phyloP scores from a whole-genome alignment of 202 grass and related monocot genomes.

The Digitaria exilis region DNA sequence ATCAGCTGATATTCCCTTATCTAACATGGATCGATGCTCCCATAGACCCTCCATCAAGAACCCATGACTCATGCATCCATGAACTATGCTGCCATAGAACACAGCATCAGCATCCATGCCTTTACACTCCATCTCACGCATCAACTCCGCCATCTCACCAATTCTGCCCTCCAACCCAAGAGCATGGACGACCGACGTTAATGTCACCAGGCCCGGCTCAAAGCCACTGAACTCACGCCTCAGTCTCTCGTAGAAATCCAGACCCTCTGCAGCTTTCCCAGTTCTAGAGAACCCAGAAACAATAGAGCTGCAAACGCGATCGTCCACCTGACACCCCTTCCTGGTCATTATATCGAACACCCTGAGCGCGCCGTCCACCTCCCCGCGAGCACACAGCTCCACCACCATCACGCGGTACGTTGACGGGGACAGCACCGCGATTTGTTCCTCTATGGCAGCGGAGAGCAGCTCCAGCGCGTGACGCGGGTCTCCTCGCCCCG shows the following conservation, averaged over 20 bases:
- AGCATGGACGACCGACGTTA: slow-evolving; percentile 52
- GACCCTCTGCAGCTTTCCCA: slow-evolving; percentile 30
- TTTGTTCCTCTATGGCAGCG: slow-evolving; percentile 39
- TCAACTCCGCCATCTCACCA: slow-evolving; percentile 43
- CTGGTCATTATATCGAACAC: slow-evolving; percentile 63
- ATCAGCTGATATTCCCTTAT: slow-evolving; percentile 59
- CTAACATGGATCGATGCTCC: slow-evolving; percentile 56
- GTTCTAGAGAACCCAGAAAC: slow-evolving; percentile 64
- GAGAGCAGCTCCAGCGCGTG: slow-evolving; percentile 53
- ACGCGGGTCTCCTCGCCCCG: slow-evolving; percentile 29
- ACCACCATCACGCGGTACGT: slow-evolving; percentile 44
- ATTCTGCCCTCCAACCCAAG: slow-evolving; percentile 57
- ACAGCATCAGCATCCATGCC: slow-evolving; percentile 50
- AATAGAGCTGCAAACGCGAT: slow-evolving; percentile 69
- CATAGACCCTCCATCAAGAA: slow-evolving; percentile 64
- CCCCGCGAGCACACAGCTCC: slow-evolving; percentile 37
- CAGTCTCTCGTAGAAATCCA: slow-evolving; percentile 63
- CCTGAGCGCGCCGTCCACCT: slow-evolving; percentile 59
- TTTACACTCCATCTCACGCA: slow-evolving; percentile 55
- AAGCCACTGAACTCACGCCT: slow-evolving; percentile 37
- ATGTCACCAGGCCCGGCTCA: slow-evolving; percentile 60
- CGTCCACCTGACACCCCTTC: slow-evolving; percentile 44
- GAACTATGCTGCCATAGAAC: slow-evolving; percentile 60
- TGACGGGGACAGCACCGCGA: slow-evolving; percentile 26
- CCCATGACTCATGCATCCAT: slow-evolving; percentile 57